A percentile compares a stretch with the other conserved stretches of the same genome.
These are phyloP conservation scores for Diutina ranongensis DNA, from an alignment of 1,139 yeast genomes.

Conservation along the genomic window DNA sequence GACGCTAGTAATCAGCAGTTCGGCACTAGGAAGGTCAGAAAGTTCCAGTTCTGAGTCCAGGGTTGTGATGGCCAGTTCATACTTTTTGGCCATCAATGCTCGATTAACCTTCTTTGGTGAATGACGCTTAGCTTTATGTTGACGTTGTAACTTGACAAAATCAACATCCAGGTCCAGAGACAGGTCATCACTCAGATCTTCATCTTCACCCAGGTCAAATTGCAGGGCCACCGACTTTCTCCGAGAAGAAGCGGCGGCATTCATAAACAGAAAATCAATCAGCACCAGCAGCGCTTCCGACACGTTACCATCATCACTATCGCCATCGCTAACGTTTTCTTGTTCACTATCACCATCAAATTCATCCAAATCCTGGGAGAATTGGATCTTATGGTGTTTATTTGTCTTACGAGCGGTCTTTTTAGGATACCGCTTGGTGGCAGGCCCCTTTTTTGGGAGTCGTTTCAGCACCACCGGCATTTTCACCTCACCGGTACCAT, in stretches of 20 bases:
- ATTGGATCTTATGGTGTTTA: conserved; percentile 5
- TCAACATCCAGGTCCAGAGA: conserved; percentile 44
- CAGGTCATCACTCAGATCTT: conserved; percentile 18
- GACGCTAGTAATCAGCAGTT: conserved; percentile 9
- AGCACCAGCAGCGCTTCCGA: conserved; percentile 16
- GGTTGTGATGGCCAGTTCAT: background rate
- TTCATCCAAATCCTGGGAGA: conserved; percentile 10
- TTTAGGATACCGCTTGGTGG: conserved; percentile 16
- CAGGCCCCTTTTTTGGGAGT: background rate
- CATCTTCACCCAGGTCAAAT: conserved; percentile 16
- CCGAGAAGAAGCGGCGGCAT: conserved; percentile 9
- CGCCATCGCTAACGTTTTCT: conserved; percentile 10
- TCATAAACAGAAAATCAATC: conserved; percentile 9
- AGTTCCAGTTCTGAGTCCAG: conserved; percentile 4
- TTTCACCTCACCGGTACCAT: background rate
- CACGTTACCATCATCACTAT: conserved; percentile 8
- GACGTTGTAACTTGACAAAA: conserved; percentile 58
- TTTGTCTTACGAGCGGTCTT: conserved; percentile 18
- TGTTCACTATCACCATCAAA: conserved; percentile 12
- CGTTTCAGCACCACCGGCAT: background rate
- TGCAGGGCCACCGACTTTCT: conserved; percentile 8
- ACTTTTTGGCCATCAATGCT: background rate
- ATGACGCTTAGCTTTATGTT: conserved; percentile 37
- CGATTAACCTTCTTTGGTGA: background rate
- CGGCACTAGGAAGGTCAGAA: background rate